Base-by-base conservation (phyloP, 768 basidiomycete species). In the Sarcodon sp. region DNA sequence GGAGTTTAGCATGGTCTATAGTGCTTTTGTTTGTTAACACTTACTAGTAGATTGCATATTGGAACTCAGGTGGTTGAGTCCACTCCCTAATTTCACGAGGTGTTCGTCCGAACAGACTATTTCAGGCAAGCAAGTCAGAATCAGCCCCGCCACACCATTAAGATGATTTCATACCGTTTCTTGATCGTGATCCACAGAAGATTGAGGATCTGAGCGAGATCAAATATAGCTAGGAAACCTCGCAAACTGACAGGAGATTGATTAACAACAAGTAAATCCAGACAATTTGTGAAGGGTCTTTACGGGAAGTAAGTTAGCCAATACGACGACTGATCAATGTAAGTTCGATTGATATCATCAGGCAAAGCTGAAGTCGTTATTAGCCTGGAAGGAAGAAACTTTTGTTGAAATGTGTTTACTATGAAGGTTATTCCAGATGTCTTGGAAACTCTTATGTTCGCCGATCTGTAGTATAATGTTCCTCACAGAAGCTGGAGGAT, bases 231-330 rank as follows among this genome's bases (percentile, higher is more conserved):
- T 37, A 98, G 75, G 76, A 97, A 96, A 21, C 93, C 96, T 60
- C 94, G 88, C 35, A 98, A 71, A 6, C 87, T 89, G 54, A 16
- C 48, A 44, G 55, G 37, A 32, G 33, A 27, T 35, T 7, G 11
- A 33, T 52, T 32, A 44, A 43, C 16, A 36, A 39, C 45, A 33
- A 41, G 10, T 6, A 18, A 4, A 37, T 8, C 33, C 7, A 6
- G 2, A 46, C 27, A 37, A 9, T 6, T 6, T 27, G 32, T 6
- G 7, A 18, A 47, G 16, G 27, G 15, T 15, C 6, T 15, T n/a
- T 61, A 90, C 83, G 92, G 90, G 71, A 93, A 89, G 69, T 81
- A 93, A 3, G 89, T 94, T 45, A 94, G 66, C 89, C 90, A 94
- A 64, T 86, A 96, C 16, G 85, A 87, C 7, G 84, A 72, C 59